Percentiles rank a stretch among this genome's conserved stretches.
Conservation (phyloP, 306 rosid species). For the Medicago ruthenica region DNA sequence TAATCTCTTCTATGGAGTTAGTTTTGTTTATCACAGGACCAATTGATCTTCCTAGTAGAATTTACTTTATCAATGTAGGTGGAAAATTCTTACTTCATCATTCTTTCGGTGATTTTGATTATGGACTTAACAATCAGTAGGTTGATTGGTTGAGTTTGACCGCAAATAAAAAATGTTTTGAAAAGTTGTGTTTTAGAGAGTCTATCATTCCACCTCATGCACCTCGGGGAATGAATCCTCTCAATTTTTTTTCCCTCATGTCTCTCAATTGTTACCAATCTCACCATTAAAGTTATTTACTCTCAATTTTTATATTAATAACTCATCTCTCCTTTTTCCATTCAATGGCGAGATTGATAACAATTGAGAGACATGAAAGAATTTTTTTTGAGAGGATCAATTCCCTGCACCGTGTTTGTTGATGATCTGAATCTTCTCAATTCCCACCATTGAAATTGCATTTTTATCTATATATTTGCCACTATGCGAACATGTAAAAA, state of each 20-base stretch:
- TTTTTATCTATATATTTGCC: not conserved
- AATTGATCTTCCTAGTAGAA: conserved; percentile 25
- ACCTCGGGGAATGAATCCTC: not conserved
- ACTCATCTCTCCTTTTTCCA: no score
- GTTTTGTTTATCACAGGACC: not conserved
- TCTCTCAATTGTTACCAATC: no score
- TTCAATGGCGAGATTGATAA: no score
- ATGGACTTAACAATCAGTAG: not conserved
- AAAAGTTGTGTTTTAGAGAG: conserved; percentile 12
- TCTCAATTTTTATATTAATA: no score
- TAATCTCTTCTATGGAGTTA: not conserved
- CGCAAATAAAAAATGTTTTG: not conserved
- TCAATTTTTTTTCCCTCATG: no score
- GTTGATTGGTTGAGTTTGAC: conserved; percentile 2
- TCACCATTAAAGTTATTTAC: no score
- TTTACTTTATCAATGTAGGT: conserved; percentile 31
- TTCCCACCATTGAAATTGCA: not conserved
- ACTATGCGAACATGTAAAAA: not conserved
- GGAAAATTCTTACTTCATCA: not conserved
- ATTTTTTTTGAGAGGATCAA: no score
- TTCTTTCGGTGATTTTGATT: not conserved
- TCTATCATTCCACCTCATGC: not conserved
- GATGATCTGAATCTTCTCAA: no score
- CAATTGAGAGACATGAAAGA: no score
- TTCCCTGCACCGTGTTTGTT: no score